Conservation (phyloP, 805 yeast genomes). For the Ogataea populi-albae region DNA sequence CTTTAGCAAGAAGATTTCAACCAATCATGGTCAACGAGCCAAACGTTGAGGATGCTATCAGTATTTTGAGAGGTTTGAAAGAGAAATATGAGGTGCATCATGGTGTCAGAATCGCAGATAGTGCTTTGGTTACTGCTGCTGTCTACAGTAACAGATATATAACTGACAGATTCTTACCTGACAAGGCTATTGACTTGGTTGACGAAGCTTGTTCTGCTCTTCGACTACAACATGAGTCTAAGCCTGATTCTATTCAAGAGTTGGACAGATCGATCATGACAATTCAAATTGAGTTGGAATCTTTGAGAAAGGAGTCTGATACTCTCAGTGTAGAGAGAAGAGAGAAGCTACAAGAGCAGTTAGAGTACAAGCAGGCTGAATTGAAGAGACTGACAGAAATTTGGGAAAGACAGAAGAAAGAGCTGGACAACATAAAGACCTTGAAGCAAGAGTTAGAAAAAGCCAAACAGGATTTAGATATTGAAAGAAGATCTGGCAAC, state of each 20-base stretch:
- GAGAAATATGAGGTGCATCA: constrained; percentile 96
- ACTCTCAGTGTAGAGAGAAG: constrained; percentile 76
- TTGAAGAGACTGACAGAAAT: constrained; percentile 66
- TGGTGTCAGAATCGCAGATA: constrained; percentile 91
- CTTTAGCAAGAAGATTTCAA: constrained; percentile 90
- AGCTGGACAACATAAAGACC: constrained; percentile 71
- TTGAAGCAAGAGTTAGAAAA: constrained; percentile 82
- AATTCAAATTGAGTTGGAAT: constrained; percentile 90
- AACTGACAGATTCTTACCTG: constrained; percentile 89
- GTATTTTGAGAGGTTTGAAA: constrained; percentile 88
- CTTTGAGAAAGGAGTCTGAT: constrained; percentile 90
- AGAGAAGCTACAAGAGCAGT: constrained; percentile 65
- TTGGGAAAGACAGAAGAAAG: constrained; percentile 83
- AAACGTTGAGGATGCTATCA: constrained; percentile 82
- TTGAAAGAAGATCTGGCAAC: constrained; percentile 78
- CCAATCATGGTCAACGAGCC: constrained; percentile 87
- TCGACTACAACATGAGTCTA: constrained; percentile 92
- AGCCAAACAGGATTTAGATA: constrained; percentile 79
- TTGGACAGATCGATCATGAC: constrained; percentile 90
- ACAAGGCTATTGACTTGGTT: constrained; percentile 92
- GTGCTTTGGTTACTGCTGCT: constrained; percentile 93
- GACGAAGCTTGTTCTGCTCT: constrained; percentile 97
- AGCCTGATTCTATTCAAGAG: constrained; percentile 90
- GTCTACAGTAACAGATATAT: constrained; percentile 85
- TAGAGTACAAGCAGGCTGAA: constrained; percentile 62